Percentiles rank a stretch among this genome's conserved stretches.
Conservation (phyloP, 1,284 basidiomycete species). For the Cutaneotrichosporon sp. region DNA sequence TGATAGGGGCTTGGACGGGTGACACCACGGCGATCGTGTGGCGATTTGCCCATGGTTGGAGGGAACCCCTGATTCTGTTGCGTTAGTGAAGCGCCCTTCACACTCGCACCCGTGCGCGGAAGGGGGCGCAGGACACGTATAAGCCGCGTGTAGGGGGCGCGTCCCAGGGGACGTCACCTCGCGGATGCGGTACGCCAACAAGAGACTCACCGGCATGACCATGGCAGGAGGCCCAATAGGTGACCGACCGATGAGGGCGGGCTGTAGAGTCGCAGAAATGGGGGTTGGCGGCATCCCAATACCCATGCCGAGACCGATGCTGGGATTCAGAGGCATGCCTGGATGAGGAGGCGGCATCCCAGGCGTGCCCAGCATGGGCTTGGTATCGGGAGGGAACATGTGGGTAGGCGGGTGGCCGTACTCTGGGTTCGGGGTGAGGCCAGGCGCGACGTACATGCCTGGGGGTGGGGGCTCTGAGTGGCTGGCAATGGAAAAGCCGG, state of each 20-base stretch:
- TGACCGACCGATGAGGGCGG: slow-evolving; percentile 17
- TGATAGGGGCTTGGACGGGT: slow-evolving; percentile 39
- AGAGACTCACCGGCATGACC: slow-evolving; percentile 15
- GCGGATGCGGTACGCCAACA: background rate
- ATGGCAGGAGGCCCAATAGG: slow-evolving; percentile 8
- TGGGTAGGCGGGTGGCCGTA: slow-evolving; percentile 1
- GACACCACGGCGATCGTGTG: slow-evolving; percentile 27
- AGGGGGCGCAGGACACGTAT: background rate
- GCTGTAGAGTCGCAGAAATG: slow-evolving; percentile 14
- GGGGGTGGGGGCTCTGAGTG: slow-evolving; percentile 12
- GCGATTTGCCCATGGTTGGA: slow-evolving; percentile 8
- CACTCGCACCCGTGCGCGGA: background rate
- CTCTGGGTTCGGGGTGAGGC: slow-evolving; percentile 12
- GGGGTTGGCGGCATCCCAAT: slow-evolving; percentile 14
- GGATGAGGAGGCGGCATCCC: slow-evolving; percentile 1
- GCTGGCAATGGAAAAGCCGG: slow-evolving; percentile 22
- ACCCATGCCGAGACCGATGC: slow-evolving; percentile 13
- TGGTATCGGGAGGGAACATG: slow-evolving; percentile 11
- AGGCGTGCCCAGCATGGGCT: slow-evolving; percentile 10
- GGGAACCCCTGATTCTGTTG: slow-evolving; percentile 7
- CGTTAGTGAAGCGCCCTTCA: background rate
- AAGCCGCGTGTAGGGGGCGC: background rate
- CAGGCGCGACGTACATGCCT: slow-evolving; percentile 12
- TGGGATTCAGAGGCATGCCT: slow-evolving; percentile 3
- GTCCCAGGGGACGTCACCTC: background rate